Percentiles rank a stretch among this genome's conserved stretches.
Conservation (phyloP, 805 yeast genomes). For the Metschnikowia borealis region DNA sequence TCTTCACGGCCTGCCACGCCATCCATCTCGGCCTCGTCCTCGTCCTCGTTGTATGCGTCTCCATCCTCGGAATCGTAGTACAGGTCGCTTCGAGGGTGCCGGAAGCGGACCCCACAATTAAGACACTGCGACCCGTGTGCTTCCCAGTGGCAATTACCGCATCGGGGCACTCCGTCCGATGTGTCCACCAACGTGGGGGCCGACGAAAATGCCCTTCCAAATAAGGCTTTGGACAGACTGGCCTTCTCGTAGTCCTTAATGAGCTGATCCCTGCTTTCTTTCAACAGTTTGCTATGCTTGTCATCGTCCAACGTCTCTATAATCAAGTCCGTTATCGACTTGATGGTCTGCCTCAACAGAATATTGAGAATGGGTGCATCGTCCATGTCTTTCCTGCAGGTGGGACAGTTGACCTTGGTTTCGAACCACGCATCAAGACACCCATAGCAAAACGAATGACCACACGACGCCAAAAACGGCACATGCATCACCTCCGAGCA, state of each 20-base stretch:
- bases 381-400: conserved; percentile 52
- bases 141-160: conserved; percentile 80
- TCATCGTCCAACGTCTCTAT: conserved; percentile 28
- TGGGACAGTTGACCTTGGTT: conserved; percentile 59
- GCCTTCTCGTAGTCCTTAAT: conserved; percentile 40
- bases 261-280: conserved; percentile 24
- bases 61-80: conserved; percentile 37
- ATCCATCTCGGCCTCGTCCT: conserved; percentile 22
- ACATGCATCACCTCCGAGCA: conserved; percentile 67
- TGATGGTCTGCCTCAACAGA: conserved; percentile 45
- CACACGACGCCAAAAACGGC: conserved; percentile 63
- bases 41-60: conserved; percentile 33
- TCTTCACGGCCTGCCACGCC: conserved; percentile 13
- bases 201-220: conserved; percentile 47
- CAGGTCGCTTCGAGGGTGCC: conserved; percentile 29
- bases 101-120: conserved; percentile 60
- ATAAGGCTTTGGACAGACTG: conserved; percentile 32
- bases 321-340: conserved; percentile 35
- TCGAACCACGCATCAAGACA: conserved; percentile 62
- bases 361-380: conserved; percentile 52
- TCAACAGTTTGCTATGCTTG: conserved; percentile 21
- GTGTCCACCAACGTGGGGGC: conserved; percentile 54
- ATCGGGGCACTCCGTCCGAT: conserved; percentile 70
- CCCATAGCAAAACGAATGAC: conserved; percentile 70
- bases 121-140: conserved; percentile 62